These are phyloP conservation scores for Apiospora sp. DNA, from an alignment of 2,329 filamentous ascomycete genomes.

Conservation along the genomic window DNA sequence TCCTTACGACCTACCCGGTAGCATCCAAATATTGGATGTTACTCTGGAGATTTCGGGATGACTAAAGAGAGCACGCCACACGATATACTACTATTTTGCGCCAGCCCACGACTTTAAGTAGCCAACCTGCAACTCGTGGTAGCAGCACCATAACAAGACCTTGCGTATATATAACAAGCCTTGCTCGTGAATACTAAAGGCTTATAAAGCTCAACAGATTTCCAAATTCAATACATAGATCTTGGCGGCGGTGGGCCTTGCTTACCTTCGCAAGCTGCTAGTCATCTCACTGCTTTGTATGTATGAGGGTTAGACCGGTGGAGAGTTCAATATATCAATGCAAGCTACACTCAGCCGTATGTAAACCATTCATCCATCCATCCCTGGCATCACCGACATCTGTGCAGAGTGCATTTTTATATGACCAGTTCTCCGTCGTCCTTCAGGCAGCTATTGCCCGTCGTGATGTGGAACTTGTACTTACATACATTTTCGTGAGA, in stretches of 20 bases:
- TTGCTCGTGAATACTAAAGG: too few relatives aligned
- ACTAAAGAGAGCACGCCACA: background rate
- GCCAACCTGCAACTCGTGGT: background rate
- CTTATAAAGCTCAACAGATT: too few relatives aligned
- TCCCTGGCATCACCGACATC: background rate
- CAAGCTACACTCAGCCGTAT: slow-evolving; percentile 5
- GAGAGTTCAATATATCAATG: slow-evolving; percentile 13
- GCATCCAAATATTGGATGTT: background rate
- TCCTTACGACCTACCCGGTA: background rate
- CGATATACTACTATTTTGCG: background rate
- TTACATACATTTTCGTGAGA: background rate
- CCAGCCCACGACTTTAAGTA: background rate
- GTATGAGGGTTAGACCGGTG: background rate
- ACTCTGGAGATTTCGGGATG: background rate
- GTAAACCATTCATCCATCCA: background rate
- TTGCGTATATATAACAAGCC: background rate
- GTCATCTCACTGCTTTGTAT: background rate
- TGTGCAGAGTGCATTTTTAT: background rate
- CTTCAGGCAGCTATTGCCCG: too few relatives aligned
- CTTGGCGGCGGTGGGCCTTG: background rate
- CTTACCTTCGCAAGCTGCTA: background rate
- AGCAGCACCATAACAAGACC: background rate
- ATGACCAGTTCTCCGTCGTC: background rate
- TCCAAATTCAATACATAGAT: too few relatives aligned
- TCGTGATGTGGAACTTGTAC: too few relatives aligned